Evolutionary conservation across 257 asterid species (phyloP), one percentile per base, ranked within the genome.

Genomic region (Paulownia fortunei): DNA sequence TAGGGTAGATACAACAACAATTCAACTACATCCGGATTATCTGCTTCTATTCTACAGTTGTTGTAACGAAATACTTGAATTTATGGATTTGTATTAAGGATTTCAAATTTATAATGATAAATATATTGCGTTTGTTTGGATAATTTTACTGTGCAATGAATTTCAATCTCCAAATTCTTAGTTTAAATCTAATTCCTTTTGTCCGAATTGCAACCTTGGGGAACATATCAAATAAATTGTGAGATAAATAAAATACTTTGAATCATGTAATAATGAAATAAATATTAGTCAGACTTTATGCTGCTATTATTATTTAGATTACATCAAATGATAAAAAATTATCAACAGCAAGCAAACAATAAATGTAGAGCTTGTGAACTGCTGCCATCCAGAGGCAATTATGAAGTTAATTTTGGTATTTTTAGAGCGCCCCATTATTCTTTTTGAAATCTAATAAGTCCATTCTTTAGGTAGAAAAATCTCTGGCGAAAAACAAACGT

Each of bases 381-480:
- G 26, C 65, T 34, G 60, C 60, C n/a, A 52, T 52, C 8, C n/a
- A 30, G 6, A 6, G 36, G 46, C 42, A 15, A 16, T 13, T 39
- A 8, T 39, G 30, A 37, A 44, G 23, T 16, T 0, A 23, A 44
- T 27, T 30, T 46, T 44, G 21, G 19, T 30, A 18, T 44, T 39
- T 39, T 10, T 18, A 2, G 24, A 65, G 19, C 63, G 23, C 19
- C 32, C 34, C 9, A 2, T 72, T 58, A 27, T 56, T 66, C 27
- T 41, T 73, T 23, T 46, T 16, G 8, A 30, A 12, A 16, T 58
- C 71, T 85, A 87, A 70, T 90, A 90, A 56, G 91, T 87, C 96
- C 96, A 92, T 74, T 92, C 97, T 73, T 90, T 80, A 0, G 96
- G 96, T 10, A 92, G 89, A 72, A 82, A 81, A 15, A 88, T 85